phyloP scores from a whole-genome alignment of 345 rosid species.

The Gynandropsis gynandra region DNA sequence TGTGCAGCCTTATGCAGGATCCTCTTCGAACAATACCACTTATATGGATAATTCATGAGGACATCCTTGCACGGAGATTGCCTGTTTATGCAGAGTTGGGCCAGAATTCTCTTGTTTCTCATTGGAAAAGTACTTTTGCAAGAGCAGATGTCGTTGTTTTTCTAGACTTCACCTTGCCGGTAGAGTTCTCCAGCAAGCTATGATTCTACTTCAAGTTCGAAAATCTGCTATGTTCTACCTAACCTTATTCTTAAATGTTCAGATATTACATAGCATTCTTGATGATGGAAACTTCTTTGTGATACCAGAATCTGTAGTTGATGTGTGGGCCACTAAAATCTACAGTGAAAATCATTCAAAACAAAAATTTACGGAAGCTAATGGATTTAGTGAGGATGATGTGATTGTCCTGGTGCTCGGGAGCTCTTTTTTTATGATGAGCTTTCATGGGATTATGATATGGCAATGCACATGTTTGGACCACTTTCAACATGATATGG shows the following conservation, averaged over 20 bases:
- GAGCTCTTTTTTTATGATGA: conserved; percentile 72
- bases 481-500: conserved; percentile 72
- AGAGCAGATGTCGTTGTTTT: conserved; percentile 77
- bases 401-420: conserved; percentile 75
- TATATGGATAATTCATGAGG: conserved; percentile 93
- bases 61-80: conserved; percentile 68
- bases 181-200: conserved; percentile 28
- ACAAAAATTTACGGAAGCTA: conserved; percentile 46
- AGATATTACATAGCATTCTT: conserved; percentile 89
- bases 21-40: conserved; percentile 85
- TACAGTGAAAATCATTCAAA: conserved; percentile 51
- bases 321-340: conserved; percentile 87
- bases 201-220: conserved; percentile 14
- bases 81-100: conserved; percentile 58
- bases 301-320: conserved; percentile 82
- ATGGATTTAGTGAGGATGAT: conserved; percentile 59
- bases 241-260: conserved; percentile 33
- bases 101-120: conserved; percentile 48
- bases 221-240: conserved; percentile 26
- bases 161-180: conserved; percentile 81
- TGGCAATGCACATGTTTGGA: conserved; percentile 71
- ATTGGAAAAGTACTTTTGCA: conserved; percentile 69
- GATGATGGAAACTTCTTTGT: conserved; percentile 97
- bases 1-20: conserved; percentile 99
- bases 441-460: conserved; percentile 78